These are phyloP conservation scores for Codiaeum variegatum DNA, from an alignment of 441 rosid genomes.

Conservation along the genomic window DNA sequence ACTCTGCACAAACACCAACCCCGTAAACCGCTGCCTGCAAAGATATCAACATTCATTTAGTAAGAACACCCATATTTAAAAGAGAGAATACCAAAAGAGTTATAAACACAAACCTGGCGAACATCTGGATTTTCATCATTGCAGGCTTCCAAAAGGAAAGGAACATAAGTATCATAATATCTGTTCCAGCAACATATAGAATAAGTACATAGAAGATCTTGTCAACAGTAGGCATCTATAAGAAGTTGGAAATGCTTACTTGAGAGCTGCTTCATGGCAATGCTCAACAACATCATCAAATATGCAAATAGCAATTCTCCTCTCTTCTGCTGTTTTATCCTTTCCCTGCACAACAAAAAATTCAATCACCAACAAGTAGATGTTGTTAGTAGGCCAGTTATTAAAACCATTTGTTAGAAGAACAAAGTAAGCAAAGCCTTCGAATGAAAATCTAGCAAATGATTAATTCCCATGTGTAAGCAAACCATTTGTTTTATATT, in stretches of 20 bases:
- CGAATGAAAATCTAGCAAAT: not conserved
- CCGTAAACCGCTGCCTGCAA: conserved; percentile 97
- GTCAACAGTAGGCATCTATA: not conserved
- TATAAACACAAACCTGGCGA: conserved; percentile 60
- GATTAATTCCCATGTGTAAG: no score
- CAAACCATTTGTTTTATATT: not conserved
- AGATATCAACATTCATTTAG: not conserved
- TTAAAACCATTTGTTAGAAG: not conserved
- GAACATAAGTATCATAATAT: conserved; percentile 91
- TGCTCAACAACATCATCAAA: conserved; percentile 99
- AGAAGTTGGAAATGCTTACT: conserved; percentile 43
- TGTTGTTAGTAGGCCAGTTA: not conserved
- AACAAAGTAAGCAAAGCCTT: not conserved
- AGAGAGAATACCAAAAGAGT: not conserved
- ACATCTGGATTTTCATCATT: conserved; percentile 90
- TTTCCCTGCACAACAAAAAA: conserved; percentile 51
- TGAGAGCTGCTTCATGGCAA: conserved; percentile 86
- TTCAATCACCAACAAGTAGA: not conserved
- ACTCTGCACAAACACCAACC: conserved; percentile 97
- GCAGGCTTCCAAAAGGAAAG: conserved; percentile 96
- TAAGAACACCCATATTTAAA: not conserved
- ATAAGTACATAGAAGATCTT: conserved; percentile 11
- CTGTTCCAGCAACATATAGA: conserved; percentile 36
- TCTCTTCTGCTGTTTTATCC: conserved; percentile 97
- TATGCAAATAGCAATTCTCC: conserved; percentile 98